Percentiles rank a stretch among this genome's conserved stretches.
Conservation (phyloP, 768 basidiomycete genomes). For the Lactarius akahatsu region DNA sequence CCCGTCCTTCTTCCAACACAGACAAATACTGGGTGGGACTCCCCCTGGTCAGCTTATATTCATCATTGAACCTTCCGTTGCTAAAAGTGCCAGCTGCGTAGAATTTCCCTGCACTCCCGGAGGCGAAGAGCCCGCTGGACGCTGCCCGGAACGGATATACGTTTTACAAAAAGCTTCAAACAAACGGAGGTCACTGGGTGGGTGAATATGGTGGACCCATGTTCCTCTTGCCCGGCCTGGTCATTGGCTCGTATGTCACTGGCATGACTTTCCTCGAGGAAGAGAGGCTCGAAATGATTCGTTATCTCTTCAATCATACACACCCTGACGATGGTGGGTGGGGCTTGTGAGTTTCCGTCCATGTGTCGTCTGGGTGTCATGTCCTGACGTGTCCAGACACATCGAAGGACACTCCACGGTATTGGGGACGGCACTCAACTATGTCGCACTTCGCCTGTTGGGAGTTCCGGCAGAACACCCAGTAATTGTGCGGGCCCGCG, state of each 20-base stretch:
- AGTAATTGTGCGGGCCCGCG: conserved; percentile 75
- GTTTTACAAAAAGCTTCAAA: conserved; percentile 89
- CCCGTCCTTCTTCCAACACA: conserved; percentile 75
- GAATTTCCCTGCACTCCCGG: conserved; percentile 62
- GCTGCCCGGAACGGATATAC: conserved; percentile 84
- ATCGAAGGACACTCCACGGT: conserved; percentile 91
- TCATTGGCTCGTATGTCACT: conserved; percentile 92
- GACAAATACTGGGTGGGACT: conserved; percentile 92
- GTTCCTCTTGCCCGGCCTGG: conserved; percentile 84
- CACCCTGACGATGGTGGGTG: conserved; percentile 88
- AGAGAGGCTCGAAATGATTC: conserved; percentile 85
- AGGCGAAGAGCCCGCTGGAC: conserved; percentile 65
- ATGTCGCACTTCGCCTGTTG: conserved; percentile 79
- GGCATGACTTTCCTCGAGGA: conserved; percentile 76
- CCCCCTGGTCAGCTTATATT: conserved; percentile 51
- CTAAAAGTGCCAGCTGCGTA: conserved; percentile 34
- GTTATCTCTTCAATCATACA: conserved; percentile 84
- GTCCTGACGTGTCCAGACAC: conserved; percentile 54
- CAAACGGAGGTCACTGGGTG: conserved; percentile 89
- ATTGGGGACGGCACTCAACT: conserved; percentile 94
- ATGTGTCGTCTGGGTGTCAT: conserved; percentile 4
- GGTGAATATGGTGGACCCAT: conserved; percentile 94
- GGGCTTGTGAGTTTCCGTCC: conserved; percentile 74
- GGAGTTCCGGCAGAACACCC: conserved; percentile 87
- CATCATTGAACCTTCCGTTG: background rate